Percentiles rank a stretch among this genome's conserved stretches.
phyloP scores from a whole-genome alignment of 495 filamentous ascomycete species.

The Astrothelium macrocarpum region DNA sequence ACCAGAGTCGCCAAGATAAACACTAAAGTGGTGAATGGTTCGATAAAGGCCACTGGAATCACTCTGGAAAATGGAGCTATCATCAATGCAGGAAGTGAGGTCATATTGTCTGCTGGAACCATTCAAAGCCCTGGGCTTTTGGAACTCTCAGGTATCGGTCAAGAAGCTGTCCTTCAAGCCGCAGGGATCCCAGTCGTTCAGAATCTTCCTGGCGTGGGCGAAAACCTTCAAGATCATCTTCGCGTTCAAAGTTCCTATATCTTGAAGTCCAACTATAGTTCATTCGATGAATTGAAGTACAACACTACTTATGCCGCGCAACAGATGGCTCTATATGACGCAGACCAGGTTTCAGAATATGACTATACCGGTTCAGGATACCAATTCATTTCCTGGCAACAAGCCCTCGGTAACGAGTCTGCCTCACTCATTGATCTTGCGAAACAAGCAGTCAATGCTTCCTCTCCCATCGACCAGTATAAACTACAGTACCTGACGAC shows the following conservation, averaged over 20 bases:
- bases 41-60: slow-evolving; percentile 13
- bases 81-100: slow-evolving; percentile 30
- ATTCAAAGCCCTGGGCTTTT: slow-evolving; percentile 31
- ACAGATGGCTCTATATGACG: slow-evolving; percentile 9
- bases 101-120: slow-evolving; percentile 29
- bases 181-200: slow-evolving; percentile 11
- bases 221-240: slow-evolving; percentile 26
- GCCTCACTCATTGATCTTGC: slow-evolving; percentile 7
- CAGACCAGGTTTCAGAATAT: slow-evolving; percentile 14
- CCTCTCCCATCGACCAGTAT: slow-evolving; percentile 11
- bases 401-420: slow-evolving; percentile 7
- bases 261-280: slow-evolving; percentile 15
- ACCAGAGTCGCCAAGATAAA: slow-evolving; percentile 9
- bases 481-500: slow-evolving; percentile 13
- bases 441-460: slow-evolving; percentile 3
- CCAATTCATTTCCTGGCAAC: slow-evolving; percentile 16
- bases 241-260: slow-evolving; percentile 14
- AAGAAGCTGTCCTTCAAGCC: slow-evolving; percentile 12
- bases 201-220: slow-evolving; percentile 21
- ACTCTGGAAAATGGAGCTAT: slow-evolving; percentile 14
- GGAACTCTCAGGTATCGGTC: slow-evolving; percentile 26
- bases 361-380: slow-evolving; percentile 21
- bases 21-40: neutral
- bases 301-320: slow-evolving; percentile 7
- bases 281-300: slow-evolving; percentile 13